Conservation (phyloP, 257 asterid genomes). For the Solanum lycopersicoides region DNA sequence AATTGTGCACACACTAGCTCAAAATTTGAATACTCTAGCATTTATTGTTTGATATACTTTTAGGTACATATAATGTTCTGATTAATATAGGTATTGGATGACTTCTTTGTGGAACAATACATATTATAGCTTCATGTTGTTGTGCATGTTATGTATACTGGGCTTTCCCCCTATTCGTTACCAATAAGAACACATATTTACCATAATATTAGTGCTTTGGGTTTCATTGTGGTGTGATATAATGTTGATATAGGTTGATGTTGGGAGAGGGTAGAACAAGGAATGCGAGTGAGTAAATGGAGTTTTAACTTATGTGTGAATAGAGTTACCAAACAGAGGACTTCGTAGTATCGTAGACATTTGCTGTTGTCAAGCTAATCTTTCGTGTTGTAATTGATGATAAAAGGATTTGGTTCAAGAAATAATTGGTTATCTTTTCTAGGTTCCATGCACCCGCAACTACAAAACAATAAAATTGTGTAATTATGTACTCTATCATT, state of each 20-base stretch:
- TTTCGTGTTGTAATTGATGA: neutral
- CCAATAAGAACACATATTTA: neutral
- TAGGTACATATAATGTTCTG: neutral
- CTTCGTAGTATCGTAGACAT: neutral
- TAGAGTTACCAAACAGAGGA: neutral
- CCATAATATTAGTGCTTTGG: neutral
- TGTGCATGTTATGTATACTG: neutral
- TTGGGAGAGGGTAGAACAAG: neutral
- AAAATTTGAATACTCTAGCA: neutral
- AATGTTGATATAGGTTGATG: neutral
- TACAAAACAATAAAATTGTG: neutral
- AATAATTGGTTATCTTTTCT: neutral
- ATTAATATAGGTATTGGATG: neutral
- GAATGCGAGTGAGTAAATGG: neutral
- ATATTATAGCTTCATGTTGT: neutral
- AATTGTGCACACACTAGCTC: neutral
- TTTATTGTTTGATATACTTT: neutral
- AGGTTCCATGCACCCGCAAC: neutral
- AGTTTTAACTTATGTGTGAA: neutral
- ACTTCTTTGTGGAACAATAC: neutral
- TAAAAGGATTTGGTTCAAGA: neutral
- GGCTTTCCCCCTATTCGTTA: neutral
- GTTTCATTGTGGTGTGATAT: neutral
- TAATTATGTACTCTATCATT: neutral
- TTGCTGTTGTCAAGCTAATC: neutral